Base-by-base conservation (phyloP, 1,139 yeast species). In the Sugiyamaella pinicola region DNA sequence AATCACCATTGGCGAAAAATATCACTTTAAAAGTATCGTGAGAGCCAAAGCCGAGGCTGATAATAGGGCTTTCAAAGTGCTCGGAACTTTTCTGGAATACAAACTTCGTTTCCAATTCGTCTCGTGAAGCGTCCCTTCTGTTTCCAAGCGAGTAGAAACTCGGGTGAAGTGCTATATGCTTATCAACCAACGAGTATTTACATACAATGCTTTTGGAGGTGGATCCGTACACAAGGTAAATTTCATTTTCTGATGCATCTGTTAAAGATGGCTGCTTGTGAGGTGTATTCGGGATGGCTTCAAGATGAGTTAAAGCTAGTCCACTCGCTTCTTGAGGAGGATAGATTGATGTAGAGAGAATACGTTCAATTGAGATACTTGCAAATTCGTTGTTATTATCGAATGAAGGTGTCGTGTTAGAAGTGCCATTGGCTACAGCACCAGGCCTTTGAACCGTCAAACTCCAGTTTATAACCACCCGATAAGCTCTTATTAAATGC, bases 401-500 rank as follows among this genome's bases (percentile, higher is more conserved):
- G 7, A 12, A 9, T 1, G 49, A n/a, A 22, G 42, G 21, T 52
- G 54, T 4, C 46, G 52, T 5, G 41, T 52, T 19, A 49, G 54
- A 41, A 29, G 45, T 29, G 34, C 34, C 13, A 29, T 29, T 29
- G 39, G 57, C 21, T 12, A 28, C 42, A 22, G 47, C 39, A 37
- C 34, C 39, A 22, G 57, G 47, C 33, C 47, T 46, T 10, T 57
- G 37, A 3, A 49, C 47, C 22, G 59, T 7, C 17, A 38, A 18
- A 18, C 37, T 43, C 95, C 93, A 86, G 54, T 83, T 80, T 10
- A 86, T 72, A 0, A 66, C 56, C 2, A 84, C 67, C 12, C 71
- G 65, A 63, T 76, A 85, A 0, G 83, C 72, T 47, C 73, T 71
- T 12, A 86, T 66, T n/a, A 65, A 65, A 10, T 71, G 65, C 0